Percentiles rank a stretch among this genome's conserved stretches.
Conservation (phyloP, 257 asterid species). For the Fraxinus pennsylvanica region DNA sequence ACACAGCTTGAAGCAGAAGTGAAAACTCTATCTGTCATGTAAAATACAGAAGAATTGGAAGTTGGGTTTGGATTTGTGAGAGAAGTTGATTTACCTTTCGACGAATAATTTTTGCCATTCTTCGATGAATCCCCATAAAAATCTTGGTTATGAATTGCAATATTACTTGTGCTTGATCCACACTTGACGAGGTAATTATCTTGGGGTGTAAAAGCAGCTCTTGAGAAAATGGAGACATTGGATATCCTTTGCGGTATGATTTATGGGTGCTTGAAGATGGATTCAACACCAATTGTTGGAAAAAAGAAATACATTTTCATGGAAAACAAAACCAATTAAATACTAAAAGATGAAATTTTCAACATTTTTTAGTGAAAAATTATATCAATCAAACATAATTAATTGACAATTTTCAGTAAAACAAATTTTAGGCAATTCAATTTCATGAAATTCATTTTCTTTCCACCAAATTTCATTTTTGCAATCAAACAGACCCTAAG, state of each 20-base stretch:
- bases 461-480: no score
- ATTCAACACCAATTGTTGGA: not conserved
- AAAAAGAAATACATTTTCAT: no score
- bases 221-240: not conserved
- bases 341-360: no score
- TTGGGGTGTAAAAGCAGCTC: not conserved
- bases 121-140: not conserved
- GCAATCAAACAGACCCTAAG: no score
- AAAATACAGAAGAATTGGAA: conserved; percentile 14
- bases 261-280: not conserved
- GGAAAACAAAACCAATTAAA: no score
- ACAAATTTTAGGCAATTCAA: no score
- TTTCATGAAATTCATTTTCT: no score
- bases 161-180: conserved; percentile 1
- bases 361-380: no score
- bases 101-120: not conserved
- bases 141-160: not conserved
- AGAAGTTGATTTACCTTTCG: not conserved
- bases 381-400: no score
- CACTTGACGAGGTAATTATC: not conserved
- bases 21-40: conserved; percentile 40
- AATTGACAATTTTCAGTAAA: no score
- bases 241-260: not conserved
- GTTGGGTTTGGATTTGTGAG: not conserved
- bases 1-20: conserved; percentile 28